phyloP scores from a whole-genome alignment of 2,329 filamentous ascomycete species.

The Periconia digitata region DNA sequence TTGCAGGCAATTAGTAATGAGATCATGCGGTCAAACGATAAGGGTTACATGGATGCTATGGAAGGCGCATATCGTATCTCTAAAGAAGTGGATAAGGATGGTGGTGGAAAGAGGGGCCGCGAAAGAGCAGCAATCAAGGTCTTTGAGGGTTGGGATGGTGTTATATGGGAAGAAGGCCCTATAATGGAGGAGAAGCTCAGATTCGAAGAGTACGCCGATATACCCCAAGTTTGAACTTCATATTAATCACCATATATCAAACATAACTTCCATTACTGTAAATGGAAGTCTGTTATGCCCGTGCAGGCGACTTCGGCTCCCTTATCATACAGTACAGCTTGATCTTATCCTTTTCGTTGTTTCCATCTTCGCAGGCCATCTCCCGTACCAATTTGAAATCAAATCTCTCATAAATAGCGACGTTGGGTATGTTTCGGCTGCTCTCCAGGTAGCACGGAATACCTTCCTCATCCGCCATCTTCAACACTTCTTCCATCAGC shows the following conservation, averaged over 20 bases:
- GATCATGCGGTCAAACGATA: conserved; percentile 14
- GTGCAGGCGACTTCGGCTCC: conserved; percentile 29
- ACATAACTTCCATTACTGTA: neutral
- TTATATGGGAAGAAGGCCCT: conserved; percentile 29
- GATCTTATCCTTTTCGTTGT: conserved; percentile 48
- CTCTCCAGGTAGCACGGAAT: conserved; percentile 72
- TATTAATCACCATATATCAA: neutral
- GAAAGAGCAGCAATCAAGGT: conserved; percentile 26
- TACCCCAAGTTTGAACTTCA: neutral
- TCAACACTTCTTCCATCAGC: conserved; percentile 65
- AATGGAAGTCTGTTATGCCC: neutral
- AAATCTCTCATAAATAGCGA: conserved; percentile 69
- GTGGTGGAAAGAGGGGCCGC: conserved; percentile 17
- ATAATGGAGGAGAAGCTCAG: conserved; percentile 19
- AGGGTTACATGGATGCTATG: conserved; percentile 16
- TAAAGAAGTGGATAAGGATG: conserved; percentile 9
- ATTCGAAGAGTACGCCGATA: neutral
- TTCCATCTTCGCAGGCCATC: conserved; percentile 67
- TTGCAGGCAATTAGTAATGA: conserved; percentile 23
- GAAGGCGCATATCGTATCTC: conserved; percentile 23
- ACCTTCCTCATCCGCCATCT: conserved; percentile 64
- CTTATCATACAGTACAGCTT: conserved; percentile 51
- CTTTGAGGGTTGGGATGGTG: conserved; percentile 30
- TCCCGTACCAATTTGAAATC: conserved; percentile 67
- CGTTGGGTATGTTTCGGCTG: conserved; percentile 67